Evolutionary conservation across 1,139 yeast genomes (phyloP).

Genomic region (Candida tropicalis): DNA sequence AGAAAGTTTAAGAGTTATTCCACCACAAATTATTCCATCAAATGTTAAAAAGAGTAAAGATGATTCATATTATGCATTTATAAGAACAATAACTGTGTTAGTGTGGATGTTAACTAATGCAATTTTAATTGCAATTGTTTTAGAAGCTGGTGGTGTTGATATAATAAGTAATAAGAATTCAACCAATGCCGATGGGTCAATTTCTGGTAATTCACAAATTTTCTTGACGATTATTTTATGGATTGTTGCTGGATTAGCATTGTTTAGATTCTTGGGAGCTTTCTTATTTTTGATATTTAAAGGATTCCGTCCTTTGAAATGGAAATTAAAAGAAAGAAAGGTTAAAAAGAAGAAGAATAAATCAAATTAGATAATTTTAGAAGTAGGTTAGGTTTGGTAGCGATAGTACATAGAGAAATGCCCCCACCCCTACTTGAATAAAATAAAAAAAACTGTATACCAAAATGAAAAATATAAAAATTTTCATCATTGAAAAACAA

Average conservation of each 20-base stretch:
- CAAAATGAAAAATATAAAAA: too few relatives aligned
- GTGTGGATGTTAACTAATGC: slow-evolving; percentile 51
- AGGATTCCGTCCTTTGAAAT: slow-evolving; percentile 42
- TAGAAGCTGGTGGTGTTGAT: slow-evolving; percentile 45
- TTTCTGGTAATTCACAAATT: slow-evolving; percentile 39
- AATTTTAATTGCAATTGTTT: slow-evolving; percentile 43
- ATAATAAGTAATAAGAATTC: slow-evolving; percentile 25
- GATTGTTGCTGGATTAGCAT: slow-evolving; percentile 52
- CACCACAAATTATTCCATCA: slow-evolving; percentile 24
- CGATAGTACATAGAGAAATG: too few relatives aligned
- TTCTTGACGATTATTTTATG: slow-evolving; percentile 51
- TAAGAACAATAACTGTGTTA: slow-evolving; percentile 49
- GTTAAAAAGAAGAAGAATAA: slow-evolving; percentile 7
- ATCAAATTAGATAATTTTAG: not conserved
- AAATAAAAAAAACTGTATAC: too few relatives aligned
- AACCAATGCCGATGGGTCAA: slow-evolving; percentile 30
- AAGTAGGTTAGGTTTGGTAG: too few relatives aligned
- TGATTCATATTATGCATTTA: slow-evolving; percentile 47
- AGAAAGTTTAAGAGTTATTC: slow-evolving; percentile 42
- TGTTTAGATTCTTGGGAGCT: slow-evolving; percentile 46
- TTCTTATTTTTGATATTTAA: slow-evolving; percentile 38
- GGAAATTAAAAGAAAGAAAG: slow-evolving; percentile 34
- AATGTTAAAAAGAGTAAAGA: slow-evolving; percentile 31
- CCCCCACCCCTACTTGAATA: too few relatives aligned
- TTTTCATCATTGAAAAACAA: too few relatives aligned